A percentile compares a stretch with the other conserved stretches of the same genome.
Evolutionary conservation across 2,329 filamentous ascomycete genomes (phyloP).

Genomic region (Ophiobolus disseminans): DNA sequence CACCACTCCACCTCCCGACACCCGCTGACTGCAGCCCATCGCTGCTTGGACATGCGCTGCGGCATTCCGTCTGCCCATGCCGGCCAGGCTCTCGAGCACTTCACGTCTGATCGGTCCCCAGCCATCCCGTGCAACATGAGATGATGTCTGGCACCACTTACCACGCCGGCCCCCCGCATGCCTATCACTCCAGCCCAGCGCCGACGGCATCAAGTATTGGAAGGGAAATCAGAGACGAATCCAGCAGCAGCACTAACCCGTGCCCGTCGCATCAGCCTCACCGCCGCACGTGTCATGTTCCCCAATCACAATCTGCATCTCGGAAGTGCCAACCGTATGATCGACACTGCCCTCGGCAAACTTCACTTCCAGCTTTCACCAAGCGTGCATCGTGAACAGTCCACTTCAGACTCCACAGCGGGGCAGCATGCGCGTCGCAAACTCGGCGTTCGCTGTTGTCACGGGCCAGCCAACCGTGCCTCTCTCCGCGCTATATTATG

Average conservation of each 20-base stretch:
- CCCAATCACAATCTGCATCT: background rate
- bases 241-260: constrained; percentile 4
- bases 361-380: background rate
- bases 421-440: background rate
- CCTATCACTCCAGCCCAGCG: background rate
- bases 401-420: background rate
- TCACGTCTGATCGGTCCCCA: too few relatives aligned
- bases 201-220: background rate
- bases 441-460: background rate
- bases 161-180: background rate
- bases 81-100: too few relatives aligned
- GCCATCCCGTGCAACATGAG: too few relatives aligned
- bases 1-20: too few relatives aligned
- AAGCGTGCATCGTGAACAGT: too few relatives aligned
- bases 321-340: background rate
- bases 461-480: background rate
- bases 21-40: too few relatives aligned
- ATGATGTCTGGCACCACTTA: background rate
- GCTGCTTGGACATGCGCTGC: too few relatives aligned
- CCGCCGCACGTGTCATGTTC: background rate
- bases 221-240: background rate
- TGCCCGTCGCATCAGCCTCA: constrained; percentile 1
- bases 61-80: too few relatives aligned
- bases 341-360: background rate
- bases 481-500: background rate